Base-by-base conservation (phyloP, 805 yeast species). In the Metschnikowia koreensis region DNA sequence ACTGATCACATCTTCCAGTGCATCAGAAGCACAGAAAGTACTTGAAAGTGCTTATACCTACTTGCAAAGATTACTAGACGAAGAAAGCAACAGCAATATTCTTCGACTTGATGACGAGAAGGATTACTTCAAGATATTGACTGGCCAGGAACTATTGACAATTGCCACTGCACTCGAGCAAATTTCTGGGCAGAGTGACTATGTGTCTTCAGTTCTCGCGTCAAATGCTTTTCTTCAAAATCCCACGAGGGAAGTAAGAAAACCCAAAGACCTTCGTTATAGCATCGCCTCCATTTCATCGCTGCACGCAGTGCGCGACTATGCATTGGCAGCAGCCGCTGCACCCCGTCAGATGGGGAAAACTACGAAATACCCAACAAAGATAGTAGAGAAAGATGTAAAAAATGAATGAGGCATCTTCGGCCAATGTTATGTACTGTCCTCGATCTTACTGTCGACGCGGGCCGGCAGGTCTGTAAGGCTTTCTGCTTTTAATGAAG, bases 401-500 rank as follows among this genome's bases (percentile, higher is more conserved):
- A 46, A 46, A 26, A 39, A 46, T 33, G 49, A 46, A 31, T 46
- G 22, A 45, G 28, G 11, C 28, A 27, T 11, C n/a, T 17, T 37
- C 1, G 3, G 11, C 28, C 26, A 27, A 29, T 7, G 26, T 6
- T 28, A 17, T 12, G 31, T 28, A 41, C 26, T 8, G 11, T 26
- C 5, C 6, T 41, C 34, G n/a, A 2, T 22, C 28, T 43, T 22
- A 37, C 8, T 41, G 43, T 16, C 48, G 40, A 8, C 43, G 41
- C 9, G 49, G 49, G 2, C 53, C 48, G 8, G 48, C 44, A 7
- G 56, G 58, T 27, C 51, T 29, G 7, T 33, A 13, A 15, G 55
- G 55, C 42, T 54, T 46, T 22, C 47, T 47, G 27, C 47, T 43
- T 28, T 51, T 49, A n/a, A 56, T 56, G 41, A 56, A 56, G 11